Base-by-base conservation (phyloP, 352 stramenopile genomes). In the Aphanomyces invadans region DNA sequence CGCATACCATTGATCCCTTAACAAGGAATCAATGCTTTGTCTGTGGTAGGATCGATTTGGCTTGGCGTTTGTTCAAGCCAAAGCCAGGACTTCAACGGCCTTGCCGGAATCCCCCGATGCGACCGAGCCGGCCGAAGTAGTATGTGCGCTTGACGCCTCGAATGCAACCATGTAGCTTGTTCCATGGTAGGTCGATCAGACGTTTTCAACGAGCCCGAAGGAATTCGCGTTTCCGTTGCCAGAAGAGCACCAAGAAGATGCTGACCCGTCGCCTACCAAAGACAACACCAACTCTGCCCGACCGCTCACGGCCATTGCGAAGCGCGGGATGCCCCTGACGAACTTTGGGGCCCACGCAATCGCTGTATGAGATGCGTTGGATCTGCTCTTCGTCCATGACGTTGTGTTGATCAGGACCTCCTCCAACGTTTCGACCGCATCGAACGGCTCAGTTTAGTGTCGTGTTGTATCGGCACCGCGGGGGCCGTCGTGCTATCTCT, bases 301-400 rank as follows among this genome's bases (percentile, higher is more conserved):
- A 19, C 19, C 44, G 4, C 44, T 57, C 4, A 28, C 9, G 4
- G 25, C n/a, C 11, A 11, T 57, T 4, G 23, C 23, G 32, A 67
- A 67, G 21, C 9, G 29, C 9, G 28, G 39, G 21, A 25, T 59
- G 42, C 60, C 60, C 9, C n/a, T 67, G 31, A 67, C 60, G 2
- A 67, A 67, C 42, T 59, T 59, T 59, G 39, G 39, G n/a, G 60
- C 49, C 15, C 60, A 67, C 17, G 60, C 60, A 5, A 59, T 67
- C 21, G 23, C 60, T 23, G 60, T 67, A 1, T 28, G 31, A 10
- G 23, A 12, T 2, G 29, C 59, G 3, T 17, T 31, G 7, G 17
- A 12, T 7, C 19, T 44, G 2, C 11, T 17, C 46, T 21, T 38
- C 5, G 17, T 2, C 12, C 32, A 17, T n/a, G 26, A 65, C 29